Percentiles rank a stretch among this genome's conserved stretches.
phyloP scores from a whole-genome alignment of 2,329 filamentous ascomycete species.

The Aspergillus neoniger region DNA sequence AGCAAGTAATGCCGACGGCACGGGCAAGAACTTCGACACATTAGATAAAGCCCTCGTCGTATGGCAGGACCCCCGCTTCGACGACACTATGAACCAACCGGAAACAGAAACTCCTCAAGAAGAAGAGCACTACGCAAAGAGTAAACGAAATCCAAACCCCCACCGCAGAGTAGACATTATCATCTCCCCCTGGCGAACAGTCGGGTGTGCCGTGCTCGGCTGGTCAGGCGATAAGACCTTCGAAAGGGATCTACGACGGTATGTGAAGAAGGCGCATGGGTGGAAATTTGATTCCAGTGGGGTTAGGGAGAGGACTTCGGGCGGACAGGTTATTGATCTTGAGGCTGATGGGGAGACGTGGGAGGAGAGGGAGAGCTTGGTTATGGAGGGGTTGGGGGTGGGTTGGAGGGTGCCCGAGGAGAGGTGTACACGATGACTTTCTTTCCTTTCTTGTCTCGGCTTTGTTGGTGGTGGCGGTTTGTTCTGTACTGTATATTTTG shows the following conservation, averaged over 20 bases:
- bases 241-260: constrained; percentile 78
- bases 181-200: constrained; percentile 81
- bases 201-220: constrained; percentile 82
- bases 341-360: constrained; percentile 58
- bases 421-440: constrained; percentile 54
- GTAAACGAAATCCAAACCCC: constrained; percentile 64
- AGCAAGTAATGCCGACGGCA: constrained; percentile 29
- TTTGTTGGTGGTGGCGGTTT: no score
- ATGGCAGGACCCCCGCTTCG: constrained; percentile 72
- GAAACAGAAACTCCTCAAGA: constrained; percentile 3
- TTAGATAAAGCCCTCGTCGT: constrained; percentile 91
- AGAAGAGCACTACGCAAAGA: constrained; percentile 18
- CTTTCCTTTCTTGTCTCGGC: no score
- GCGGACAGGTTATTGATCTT: constrained; percentile 69
- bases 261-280: constrained; percentile 69
- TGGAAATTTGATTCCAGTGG: constrained; percentile 94
- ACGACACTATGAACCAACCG: constrained; percentile 31
- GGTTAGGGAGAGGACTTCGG: constrained; percentile 66
- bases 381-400: constrained; percentile 76
- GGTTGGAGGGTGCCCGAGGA: constrained; percentile 66
- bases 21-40: constrained; percentile 69
- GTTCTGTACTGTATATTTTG: no score
- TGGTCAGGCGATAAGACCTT: constrained; percentile 92
- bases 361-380: constrained; percentile 73
- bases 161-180: constrained; percentile 93